A percentile compares a stretch with the other conserved stretches of the same genome.
Conservation (phyloP, 352 stramenopile genomes). For the Pythium myriotylum region DNA sequence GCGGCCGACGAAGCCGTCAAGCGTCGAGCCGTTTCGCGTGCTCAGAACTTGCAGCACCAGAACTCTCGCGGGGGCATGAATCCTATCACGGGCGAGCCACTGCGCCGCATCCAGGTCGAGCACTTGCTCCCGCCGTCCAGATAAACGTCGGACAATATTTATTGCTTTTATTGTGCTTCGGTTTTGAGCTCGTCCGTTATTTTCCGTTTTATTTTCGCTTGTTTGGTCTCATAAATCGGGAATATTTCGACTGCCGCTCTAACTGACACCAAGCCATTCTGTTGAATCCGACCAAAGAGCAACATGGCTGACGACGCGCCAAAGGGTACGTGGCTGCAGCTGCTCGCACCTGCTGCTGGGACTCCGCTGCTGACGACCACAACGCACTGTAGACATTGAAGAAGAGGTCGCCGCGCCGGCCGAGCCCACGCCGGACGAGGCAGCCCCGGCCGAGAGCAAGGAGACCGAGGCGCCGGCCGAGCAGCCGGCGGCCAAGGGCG, state of each 20-base stretch:
- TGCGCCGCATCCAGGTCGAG: constrained; percentile 47
- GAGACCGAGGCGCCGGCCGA: constrained; percentile 20
- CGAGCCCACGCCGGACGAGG: constrained; percentile 15
- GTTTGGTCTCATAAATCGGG: neutral
- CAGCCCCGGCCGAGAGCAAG: constrained; percentile 29
- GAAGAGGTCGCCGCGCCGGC: constrained; percentile 23
- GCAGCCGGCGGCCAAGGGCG: constrained; percentile 21
- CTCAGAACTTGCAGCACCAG: constrained; percentile 81
- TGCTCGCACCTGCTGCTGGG: neutral
- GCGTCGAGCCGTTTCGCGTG: constrained; percentile 71
- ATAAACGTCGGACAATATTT: constrained; percentile 1
- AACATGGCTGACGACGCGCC: constrained; percentile 64
- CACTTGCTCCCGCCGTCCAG: constrained; percentile 50
- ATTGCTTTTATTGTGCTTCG: neutral
- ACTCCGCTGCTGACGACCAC: neutral
- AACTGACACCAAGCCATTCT: constrained; percentile 6
- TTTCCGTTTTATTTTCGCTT: constrained; percentile 31
- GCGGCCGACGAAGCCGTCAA: constrained; percentile 71
- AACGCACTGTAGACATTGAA: constrained; percentile 28
- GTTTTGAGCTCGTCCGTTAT: constrained; percentile 12
- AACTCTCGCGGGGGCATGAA: constrained; percentile 84
- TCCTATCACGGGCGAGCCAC: constrained; percentile 79
- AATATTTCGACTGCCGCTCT: too few species aligned
- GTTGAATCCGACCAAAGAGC: constrained; percentile 21
- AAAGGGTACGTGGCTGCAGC: constrained; percentile 34